Percentiles rank a stretch among this genome's conserved stretches.
These are phyloP conservation scores for Kewa caespitosa DNA, from an alignment of 179 eudicot genomes.

Conservation along the genomic window DNA sequence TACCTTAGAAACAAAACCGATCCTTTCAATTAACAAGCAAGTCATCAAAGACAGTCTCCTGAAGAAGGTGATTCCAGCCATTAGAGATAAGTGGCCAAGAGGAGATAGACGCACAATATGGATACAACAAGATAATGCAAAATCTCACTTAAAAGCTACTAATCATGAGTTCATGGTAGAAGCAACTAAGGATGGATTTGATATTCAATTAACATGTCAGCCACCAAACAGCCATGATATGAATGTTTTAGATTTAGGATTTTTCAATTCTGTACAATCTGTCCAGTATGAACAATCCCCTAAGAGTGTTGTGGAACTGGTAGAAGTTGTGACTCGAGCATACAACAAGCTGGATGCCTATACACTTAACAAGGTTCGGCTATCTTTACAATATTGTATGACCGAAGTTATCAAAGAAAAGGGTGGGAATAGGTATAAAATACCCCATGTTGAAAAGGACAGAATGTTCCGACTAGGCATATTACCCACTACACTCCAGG, in stretches of 20 bases:
- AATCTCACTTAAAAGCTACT: background rate
- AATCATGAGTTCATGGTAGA: background rate
- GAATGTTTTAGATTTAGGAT: background rate
- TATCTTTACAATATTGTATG: too few relatives aligned
- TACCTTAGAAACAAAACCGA: background rate
- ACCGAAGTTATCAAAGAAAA: too few relatives aligned
- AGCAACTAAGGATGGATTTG: background rate
- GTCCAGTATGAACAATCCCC: too few relatives aligned
- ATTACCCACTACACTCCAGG: too few relatives aligned
- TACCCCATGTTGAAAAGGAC: too few relatives aligned
- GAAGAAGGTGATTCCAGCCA: background rate
- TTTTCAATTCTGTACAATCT: too few relatives aligned
- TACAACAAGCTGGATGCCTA: too few relatives aligned
- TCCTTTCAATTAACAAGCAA: background rate
- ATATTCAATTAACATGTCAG: background rate
- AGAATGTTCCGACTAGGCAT: too few relatives aligned
- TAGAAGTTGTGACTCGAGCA: too few relatives aligned
- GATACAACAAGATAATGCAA: constrained; percentile 14
- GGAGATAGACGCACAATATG: background rate
- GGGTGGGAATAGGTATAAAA: too few relatives aligned
- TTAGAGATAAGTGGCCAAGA: background rate
- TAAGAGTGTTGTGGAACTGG: too few relatives aligned
- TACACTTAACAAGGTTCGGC: too few relatives aligned
- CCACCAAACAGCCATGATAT: background rate
- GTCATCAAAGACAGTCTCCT: background rate